Base-by-base conservation (phyloP, 1,284 basidiomycete genomes). In the Nidula niveotomentosa region DNA sequence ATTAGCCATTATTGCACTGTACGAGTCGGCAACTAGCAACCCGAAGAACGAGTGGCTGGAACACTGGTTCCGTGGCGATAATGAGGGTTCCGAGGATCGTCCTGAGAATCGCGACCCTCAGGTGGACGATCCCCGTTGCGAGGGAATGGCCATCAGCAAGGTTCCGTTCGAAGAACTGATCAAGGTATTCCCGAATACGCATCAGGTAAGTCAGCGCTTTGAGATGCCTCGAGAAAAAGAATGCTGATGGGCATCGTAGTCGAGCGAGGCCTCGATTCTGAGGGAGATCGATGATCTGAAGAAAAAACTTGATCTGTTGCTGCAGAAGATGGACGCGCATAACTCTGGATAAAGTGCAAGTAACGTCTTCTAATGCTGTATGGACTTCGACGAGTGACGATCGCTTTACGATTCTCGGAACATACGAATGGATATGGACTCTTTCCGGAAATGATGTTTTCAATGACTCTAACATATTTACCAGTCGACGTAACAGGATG, bases 141-240 rank as follows among this genome's bases (percentile, higher is more conserved):
- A 69, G 7, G 88, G 80, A 52, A 66, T 84, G 59, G 76, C 80
- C 58, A 96, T 97, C 64, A 87, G 82, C 61, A 90, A 77, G 63
- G 83, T 90, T 36, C 76, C 83, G 33, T 97, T 94, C 65, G 78
- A 80, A 13, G 86, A 94, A 48, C 71, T 97, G 50, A 75, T 91
- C 60, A 85, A 85, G 69, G 78, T 69, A 39, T 90, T 97, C 75
- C 94, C 94, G 1, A 85, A 94, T 65, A 85, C 82, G 48, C 71
- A 78, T 35, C 79, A 86, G 72, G 92, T 93, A 62, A 64, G 84
- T 60, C 39, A 36, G 30, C 47, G 50, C 46, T 5, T 18, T 17
- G n/a, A 15, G 37, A 23, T 49, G 43, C 43, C 30, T 9, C 43
- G 12, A 18, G 54, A 35, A 37, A 36, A 53, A 56, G 49, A 50